These are phyloP conservation scores for Arthrobotrys musiformis DNA, from an alignment of 2,329 filamentous ascomycete species.

Conservation along the genomic window DNA sequence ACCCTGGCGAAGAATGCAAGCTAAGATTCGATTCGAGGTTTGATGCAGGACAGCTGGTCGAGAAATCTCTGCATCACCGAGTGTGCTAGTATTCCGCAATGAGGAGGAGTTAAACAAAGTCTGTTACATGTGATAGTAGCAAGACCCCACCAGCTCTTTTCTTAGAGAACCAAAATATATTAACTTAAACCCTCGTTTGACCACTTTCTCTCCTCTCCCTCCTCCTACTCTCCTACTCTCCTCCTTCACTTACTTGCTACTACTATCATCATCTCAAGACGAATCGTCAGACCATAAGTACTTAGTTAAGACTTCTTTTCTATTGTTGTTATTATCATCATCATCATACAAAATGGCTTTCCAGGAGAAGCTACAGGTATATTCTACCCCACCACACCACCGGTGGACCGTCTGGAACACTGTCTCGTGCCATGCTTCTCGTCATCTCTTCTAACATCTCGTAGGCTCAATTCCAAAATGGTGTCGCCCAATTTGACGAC, in stretches of 20 bases:
- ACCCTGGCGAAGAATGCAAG: slow-evolving; percentile 39
- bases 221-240: neutral
- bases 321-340: neutral
- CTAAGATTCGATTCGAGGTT: slow-evolving; percentile 35
- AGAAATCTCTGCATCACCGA: slow-evolving; percentile 23
- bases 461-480: slow-evolving; percentile 68
- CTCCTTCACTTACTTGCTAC: neutral
- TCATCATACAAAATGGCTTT: slow-evolving; percentile 46
- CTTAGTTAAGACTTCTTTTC: no score
- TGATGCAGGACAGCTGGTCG: slow-evolving; percentile 46
- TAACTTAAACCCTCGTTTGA: slow-evolving; percentile 26
- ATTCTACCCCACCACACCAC: neutral
- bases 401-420: no score
- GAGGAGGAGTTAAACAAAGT: slow-evolving; percentile 4
- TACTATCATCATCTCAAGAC: neutral
- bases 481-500: slow-evolving; percentile 81
- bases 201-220: slow-evolving; percentile 10
- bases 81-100: slow-evolving; percentile 24
- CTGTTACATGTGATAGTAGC: slow-evolving; percentile 13
- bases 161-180: slow-evolving; percentile 18
- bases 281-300: no score
- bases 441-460: slow-evolving; percentile 1
- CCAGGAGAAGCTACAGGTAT: slow-evolving; percentile 48
- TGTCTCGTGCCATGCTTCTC: slow-evolving; percentile 15
- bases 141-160: neutral